A percentile compares a stretch with the other conserved stretches of the same genome.
These are phyloP conservation scores for Sporothrix mexicana DNA, from an alignment of 2,329 filamentous ascomycete species.

Conservation along the genomic window DNA sequence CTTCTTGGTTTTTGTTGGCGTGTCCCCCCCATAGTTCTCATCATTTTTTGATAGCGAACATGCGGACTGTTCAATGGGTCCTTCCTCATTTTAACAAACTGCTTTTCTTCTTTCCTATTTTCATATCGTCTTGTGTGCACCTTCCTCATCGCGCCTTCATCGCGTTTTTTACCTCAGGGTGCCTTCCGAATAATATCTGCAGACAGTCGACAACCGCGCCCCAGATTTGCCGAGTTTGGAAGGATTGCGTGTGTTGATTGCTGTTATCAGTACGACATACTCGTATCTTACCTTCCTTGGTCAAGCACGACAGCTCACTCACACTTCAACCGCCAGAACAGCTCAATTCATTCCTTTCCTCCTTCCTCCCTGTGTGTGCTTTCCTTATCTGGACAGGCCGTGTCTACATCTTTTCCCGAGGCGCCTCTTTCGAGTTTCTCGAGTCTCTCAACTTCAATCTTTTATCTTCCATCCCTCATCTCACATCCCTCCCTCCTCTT, in stretches of 20 bases:
- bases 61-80: not conserved
- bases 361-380: constrained; percentile 8
- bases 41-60: not conserved
- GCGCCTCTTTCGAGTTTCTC: not conserved
- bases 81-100: constrained; percentile 23
- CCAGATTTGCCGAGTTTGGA: constrained; percentile 1
- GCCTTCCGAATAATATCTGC: not conserved
- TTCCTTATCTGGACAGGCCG: constrained; percentile 24
- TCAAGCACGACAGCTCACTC: no score
- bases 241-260: constrained; percentile 6
- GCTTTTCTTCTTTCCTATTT: constrained; percentile 9
- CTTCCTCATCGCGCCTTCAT: not conserved
- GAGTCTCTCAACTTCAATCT: not conserved
- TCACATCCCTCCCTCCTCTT: constrained; percentile 4
- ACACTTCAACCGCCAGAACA: not conserved
- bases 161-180: not conserved
- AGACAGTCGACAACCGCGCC: not conserved
- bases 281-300: no score
- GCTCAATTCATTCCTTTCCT: constrained; percentile 16
- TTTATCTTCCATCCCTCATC: not conserved
- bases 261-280: not conserved
- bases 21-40: not conserved
- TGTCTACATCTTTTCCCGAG: constrained; percentile 13
- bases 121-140: not conserved
- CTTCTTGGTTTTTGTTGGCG: not conserved